Conservation (phyloP, 2,329 filamentous ascomycete genomes). For the Verticillium longisporum region DNA sequence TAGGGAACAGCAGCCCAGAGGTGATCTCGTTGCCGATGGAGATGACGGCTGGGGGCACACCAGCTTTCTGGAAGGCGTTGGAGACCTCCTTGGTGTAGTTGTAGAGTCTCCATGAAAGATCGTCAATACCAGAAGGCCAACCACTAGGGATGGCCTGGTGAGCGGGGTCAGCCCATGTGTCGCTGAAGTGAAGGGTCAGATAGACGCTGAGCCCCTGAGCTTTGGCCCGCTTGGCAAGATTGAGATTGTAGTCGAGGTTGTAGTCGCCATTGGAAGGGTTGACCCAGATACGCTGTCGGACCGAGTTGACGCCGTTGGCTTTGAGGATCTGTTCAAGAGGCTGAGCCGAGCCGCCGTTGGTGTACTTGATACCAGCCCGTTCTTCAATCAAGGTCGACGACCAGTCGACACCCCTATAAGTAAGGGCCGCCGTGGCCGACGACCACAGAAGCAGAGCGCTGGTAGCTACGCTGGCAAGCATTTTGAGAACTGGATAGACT, state of each 20-base stretch:
- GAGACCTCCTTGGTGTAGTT: slow-evolving; percentile 60
- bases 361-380: slow-evolving; percentile 52
- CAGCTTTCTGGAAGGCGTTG: slow-evolving; percentile 51
- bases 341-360: slow-evolving; percentile 40
- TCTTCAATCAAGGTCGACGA: slow-evolving; percentile 62
- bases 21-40: slow-evolving; percentile 71
- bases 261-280: slow-evolving; percentile 59
- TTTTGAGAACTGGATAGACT: neutral
- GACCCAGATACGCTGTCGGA: slow-evolving; percentile 67
- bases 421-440: slow-evolving; percentile 37
- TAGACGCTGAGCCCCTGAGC: slow-evolving; percentile 54
- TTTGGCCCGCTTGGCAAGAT: slow-evolving; percentile 58
- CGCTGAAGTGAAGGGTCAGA: slow-evolving; percentile 59
- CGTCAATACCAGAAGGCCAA: slow-evolving; percentile 54
- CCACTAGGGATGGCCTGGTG: slow-evolving; percentile 56
- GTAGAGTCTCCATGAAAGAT: slow-evolving; percentile 56
- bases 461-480: slow-evolving; percentile 8
- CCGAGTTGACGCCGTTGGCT: slow-evolving; percentile 58
- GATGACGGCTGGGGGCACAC: slow-evolving; percentile 53
- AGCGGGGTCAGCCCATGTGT: slow-evolving; percentile 64
- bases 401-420: slow-evolving; percentile 63
- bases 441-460: slow-evolving; percentile 7
- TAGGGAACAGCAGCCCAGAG: slow-evolving; percentile 58
- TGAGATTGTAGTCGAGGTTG: slow-evolving; percentile 63
- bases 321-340: slow-evolving; percentile 58